phyloP scores from a whole-genome alignment of 148 eudicot genomes.

The Rhododendron henanense region DNA sequence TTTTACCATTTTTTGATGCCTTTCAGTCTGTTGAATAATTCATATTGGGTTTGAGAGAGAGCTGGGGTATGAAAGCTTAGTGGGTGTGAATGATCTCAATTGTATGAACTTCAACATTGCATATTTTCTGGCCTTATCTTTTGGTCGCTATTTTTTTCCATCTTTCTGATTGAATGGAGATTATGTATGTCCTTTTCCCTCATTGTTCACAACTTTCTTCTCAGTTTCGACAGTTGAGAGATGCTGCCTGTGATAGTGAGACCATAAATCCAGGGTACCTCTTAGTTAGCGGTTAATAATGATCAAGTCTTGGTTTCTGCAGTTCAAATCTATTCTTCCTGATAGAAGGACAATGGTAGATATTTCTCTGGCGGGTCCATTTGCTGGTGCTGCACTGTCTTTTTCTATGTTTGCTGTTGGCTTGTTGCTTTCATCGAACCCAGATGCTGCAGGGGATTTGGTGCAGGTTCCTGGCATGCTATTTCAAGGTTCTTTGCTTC shows the following conservation, averaged over 20 bases:
- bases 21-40: background rate
- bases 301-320: constrained; percentile 22
- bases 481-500: constrained; percentile 97
- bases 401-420: constrained; percentile 91
- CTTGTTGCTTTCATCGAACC: constrained; percentile 73
- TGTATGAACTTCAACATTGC: background rate
- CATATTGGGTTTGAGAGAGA: background rate
- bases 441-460: constrained; percentile 67
- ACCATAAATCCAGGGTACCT: background rate
- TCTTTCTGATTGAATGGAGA: background rate
- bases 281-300: constrained; percentile 4
- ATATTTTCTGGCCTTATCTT: background rate
- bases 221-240: background rate
- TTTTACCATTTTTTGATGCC: background rate
- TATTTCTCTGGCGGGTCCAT: constrained; percentile 90
- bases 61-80: background rate
- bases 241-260: background rate
- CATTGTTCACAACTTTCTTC: background rate
- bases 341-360: constrained; percentile 86
- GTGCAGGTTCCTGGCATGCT: constrained; percentile 88
- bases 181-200: background rate
- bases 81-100: background rate
- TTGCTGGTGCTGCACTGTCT: constrained; percentile 86
- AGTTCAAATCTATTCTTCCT: constrained; percentile 98
- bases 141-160: background rate